Conservation (phyloP, 768 basidiomycete genomes). For the Pleurotus salmoneostramineus region DNA sequence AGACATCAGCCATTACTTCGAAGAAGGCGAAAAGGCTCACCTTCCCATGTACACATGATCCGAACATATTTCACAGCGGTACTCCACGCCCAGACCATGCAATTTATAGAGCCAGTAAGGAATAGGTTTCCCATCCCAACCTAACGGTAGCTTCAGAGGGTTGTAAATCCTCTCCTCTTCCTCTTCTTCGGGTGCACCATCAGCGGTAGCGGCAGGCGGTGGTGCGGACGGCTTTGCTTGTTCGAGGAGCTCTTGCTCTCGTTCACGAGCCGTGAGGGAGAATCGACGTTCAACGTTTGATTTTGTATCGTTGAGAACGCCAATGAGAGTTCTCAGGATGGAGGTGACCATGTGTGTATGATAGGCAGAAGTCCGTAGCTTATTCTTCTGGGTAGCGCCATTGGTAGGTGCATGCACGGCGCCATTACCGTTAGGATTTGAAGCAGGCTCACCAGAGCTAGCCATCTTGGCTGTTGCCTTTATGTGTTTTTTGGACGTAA, state of each 20-base stretch:
- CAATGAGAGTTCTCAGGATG: slow-evolving; percentile 60
- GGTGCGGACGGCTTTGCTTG: slow-evolving; percentile 51
- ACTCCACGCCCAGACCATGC: slow-evolving; percentile 97
- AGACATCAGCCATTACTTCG: too few relatives aligned
- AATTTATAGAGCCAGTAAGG: slow-evolving; percentile 99
- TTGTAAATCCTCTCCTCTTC: slow-evolving; percentile 98
- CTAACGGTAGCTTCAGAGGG: slow-evolving; percentile 92
- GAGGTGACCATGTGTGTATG: slow-evolving; percentile 67
- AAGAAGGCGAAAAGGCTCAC: slow-evolving; percentile 34
- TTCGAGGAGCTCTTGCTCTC: slow-evolving; percentile 89
- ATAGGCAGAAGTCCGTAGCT: slow-evolving; percentile 62
- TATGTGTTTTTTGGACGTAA: slow-evolving; percentile 93
- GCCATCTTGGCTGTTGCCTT: slow-evolving; percentile 84
- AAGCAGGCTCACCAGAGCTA: slow-evolving; percentile 36
- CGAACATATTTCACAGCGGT: slow-evolving; percentile 96
- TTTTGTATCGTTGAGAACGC: slow-evolving; percentile 83
- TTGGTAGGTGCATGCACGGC: slow-evolving; percentile 19
- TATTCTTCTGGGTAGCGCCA: slow-evolving; percentile 39
- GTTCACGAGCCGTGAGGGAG: slow-evolving; percentile 95
- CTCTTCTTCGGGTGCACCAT: slow-evolving; percentile 58
- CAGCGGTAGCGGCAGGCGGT: slow-evolving; percentile 40
- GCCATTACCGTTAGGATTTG: slow-evolving; percentile 55
- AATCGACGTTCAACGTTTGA: slow-evolving; percentile 95
- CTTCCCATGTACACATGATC: slow-evolving; percentile 97
- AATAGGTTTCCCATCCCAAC: slow-evolving; percentile 99